phyloP scores from a whole-genome alignment of 2,329 filamentous ascomycete species.

The Colletotrichum sp. region DNA sequence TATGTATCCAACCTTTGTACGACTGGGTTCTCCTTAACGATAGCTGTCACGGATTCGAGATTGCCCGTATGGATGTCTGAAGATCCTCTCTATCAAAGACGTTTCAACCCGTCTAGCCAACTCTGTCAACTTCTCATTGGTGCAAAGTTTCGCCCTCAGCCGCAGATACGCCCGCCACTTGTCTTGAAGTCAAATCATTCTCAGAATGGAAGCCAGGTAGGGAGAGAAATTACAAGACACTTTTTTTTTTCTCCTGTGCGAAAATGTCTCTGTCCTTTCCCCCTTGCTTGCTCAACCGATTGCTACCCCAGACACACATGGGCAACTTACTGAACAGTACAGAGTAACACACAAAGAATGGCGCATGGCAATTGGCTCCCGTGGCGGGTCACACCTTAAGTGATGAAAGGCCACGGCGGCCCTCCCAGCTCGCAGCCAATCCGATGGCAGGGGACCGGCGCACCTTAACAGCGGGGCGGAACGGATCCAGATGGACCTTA shows the following conservation, averaged over 20 bases:
- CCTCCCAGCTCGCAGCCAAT: not conserved
- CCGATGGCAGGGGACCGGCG: not conserved
- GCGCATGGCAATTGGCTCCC: not conserved
- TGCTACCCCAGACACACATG: not conserved
- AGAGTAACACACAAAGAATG: not conserved
- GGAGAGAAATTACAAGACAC: not conserved
- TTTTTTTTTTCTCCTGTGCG: not conserved
- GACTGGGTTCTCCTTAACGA: not conserved
- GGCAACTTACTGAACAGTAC: not conserved
- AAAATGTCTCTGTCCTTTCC: not conserved
- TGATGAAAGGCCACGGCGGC: not conserved
- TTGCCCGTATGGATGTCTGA: not conserved
- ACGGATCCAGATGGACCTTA: conserved; percentile 4
- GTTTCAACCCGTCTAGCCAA: not conserved
- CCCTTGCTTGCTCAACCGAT: not conserved
- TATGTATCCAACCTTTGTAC: not conserved
- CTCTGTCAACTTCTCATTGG: not conserved
- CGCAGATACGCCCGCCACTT: not conserved
- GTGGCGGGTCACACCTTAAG: not conserved
- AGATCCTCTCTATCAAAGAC: conserved; percentile 2
- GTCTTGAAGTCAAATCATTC: not conserved
- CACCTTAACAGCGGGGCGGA: conserved; percentile 6
- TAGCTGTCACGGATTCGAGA: not conserved
- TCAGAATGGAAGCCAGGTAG: not conserved
- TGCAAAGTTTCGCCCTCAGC: not conserved